Conservation (phyloP, 148 eudicot genomes). For the Bassia scoparia region DNA sequence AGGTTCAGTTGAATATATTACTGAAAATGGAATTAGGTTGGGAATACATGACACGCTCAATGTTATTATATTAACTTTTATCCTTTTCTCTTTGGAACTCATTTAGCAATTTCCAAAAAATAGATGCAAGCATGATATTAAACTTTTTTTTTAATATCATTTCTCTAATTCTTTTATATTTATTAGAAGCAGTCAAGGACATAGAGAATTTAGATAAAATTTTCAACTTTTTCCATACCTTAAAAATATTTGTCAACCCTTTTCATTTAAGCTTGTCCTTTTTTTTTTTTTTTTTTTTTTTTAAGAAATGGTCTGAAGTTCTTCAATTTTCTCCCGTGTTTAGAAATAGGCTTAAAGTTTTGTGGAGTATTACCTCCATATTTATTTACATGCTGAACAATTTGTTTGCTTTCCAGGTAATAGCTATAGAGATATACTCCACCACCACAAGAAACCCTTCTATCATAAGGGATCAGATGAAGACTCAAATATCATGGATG, state of each 20-base stretch:
- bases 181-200: background rate
- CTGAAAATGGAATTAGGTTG: background rate
- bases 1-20: background rate
- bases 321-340: background rate
- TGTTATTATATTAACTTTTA: background rate
- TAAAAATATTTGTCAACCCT: background rate
- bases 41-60: background rate
- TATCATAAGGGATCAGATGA: slow-evolving; percentile 77
- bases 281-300: too few relatives aligned
- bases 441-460: slow-evolving; percentile 83
- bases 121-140: background rate
- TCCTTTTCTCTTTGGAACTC: background rate
- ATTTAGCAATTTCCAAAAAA: background rate
- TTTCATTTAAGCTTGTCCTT: background rate
- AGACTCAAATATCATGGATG: slow-evolving; percentile 81
- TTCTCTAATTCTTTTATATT: background rate
- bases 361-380: background rate
- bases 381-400: slow-evolving; percentile 9
- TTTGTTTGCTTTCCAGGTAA: slow-evolving; percentile 44
- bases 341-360: background rate
- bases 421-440: slow-evolving; percentile 83
- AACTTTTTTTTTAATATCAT: background rate
- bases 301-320: background rate
- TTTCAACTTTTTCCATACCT: background rate
- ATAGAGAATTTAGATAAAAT: too few relatives aligned